phyloP scores from a whole-genome alignment of 768 basidiomycete genomes.

The Pisolithus orientalis region DNA sequence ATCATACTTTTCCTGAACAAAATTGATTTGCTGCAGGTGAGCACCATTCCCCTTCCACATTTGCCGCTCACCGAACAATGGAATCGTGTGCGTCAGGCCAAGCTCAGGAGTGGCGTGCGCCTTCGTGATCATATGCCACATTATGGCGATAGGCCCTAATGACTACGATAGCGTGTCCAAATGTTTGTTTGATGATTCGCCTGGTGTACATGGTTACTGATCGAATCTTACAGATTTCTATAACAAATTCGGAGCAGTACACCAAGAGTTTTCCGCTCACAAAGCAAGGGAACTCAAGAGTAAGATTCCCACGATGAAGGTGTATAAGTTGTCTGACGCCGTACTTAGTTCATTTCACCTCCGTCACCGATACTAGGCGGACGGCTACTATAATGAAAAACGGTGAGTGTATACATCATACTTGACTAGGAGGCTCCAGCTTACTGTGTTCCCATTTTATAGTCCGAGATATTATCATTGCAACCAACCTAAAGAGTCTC shows the following conservation, averaged over 20 bases:
- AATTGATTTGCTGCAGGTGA: slow-evolving; percentile 66
- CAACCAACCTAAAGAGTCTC: slow-evolving; percentile 56
- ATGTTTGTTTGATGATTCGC: slow-evolving; percentile 42
- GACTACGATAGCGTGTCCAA: slow-evolving; percentile 72
- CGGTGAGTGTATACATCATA: slow-evolving; percentile 38
- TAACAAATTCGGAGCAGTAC: slow-evolving; percentile 64
- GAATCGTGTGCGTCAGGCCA: slow-evolving; percentile 38
- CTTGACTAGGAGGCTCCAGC: neutral
- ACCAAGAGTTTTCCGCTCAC: slow-evolving; percentile 62
- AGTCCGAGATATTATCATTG: slow-evolving; percentile 71
- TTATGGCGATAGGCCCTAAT: slow-evolving; percentile 71
- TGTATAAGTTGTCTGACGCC: slow-evolving; percentile 5
- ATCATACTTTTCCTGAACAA: slow-evolving; percentile 82
- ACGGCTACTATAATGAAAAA: slow-evolving; percentile 69
- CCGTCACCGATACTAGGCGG: slow-evolving; percentile 73
- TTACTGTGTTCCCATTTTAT: slow-evolving; percentile 5
- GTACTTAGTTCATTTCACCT: slow-evolving; percentile 63
- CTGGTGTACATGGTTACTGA: neutral
- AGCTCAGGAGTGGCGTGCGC: slow-evolving; percentile 70
- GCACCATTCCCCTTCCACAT: slow-evolving; percentile 4
- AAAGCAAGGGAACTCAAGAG: slow-evolving; percentile 69
- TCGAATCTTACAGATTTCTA: slow-evolving; percentile 50
- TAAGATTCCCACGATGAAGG: slow-evolving; percentile 28
- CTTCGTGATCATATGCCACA: slow-evolving; percentile 62
- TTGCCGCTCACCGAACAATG: neutral